Percentiles rank a stretch among this genome's conserved stretches.
phyloP scores from a whole-genome alignment of 768 basidiomycete species.

The Cyclocybe cylindracea region DNA sequence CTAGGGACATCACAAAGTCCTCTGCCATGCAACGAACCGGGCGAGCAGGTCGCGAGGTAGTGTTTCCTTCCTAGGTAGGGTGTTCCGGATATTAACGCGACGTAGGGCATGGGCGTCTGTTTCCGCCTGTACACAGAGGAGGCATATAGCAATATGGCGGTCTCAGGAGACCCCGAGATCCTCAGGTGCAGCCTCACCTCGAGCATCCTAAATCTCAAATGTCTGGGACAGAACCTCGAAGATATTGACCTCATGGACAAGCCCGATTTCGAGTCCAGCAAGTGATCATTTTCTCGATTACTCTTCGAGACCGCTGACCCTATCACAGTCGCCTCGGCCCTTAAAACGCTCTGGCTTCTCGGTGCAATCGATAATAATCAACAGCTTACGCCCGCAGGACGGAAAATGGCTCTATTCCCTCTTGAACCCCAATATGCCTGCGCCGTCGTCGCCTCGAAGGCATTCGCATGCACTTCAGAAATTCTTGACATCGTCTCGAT shows the following conservation, averaged over 20 bases:
- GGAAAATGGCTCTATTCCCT: conserved; percentile 87
- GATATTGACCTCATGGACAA: conserved; percentile 87
- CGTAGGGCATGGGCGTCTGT: conserved; percentile 78
- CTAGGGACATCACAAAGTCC: conserved; percentile 83
- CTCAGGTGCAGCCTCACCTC: conserved; percentile 83
- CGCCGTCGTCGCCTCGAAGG: conserved; percentile 75
- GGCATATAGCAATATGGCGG: conserved; percentile 64
- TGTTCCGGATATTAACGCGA: not conserved
- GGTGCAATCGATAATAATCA: conserved; percentile 73
- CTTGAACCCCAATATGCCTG: conserved; percentile 86
- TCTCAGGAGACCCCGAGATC: conserved; percentile 85
- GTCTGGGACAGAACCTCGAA: conserved; percentile 78
- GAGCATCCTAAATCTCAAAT: conserved; percentile 84
- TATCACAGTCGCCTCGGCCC: conserved; percentile 56
- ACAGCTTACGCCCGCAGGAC: conserved; percentile 70
- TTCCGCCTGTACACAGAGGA: conserved; percentile 92
- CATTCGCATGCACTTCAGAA: conserved; percentile 72
- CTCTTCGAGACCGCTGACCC: not conserved
- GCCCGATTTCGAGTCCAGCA: conserved; percentile 76
- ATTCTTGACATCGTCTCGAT: conserved; percentile 85
- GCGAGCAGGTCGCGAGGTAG: conserved; percentile 91
- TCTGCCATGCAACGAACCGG: conserved; percentile 94
- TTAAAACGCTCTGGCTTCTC: conserved; percentile 76
- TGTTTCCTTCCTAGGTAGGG: not conserved
- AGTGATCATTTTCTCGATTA: conserved; percentile 25